Conservation (phyloP, 2,329 filamentous ascomycete species). For the Neurospora sp. region DNA sequence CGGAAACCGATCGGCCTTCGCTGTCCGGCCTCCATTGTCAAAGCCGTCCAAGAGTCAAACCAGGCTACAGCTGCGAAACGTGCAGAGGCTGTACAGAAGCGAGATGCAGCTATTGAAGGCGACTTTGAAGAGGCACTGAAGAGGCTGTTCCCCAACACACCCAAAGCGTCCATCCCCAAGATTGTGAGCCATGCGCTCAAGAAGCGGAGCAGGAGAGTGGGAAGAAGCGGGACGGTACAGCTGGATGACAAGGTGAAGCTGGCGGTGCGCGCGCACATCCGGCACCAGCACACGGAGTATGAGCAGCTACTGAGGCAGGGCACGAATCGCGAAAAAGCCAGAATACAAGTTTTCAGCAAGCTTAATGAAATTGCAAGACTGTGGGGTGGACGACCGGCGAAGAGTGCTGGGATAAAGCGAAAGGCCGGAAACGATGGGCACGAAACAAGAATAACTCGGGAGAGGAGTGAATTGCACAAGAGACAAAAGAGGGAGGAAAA, state of each 20-base stretch:
- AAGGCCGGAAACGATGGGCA: not conserved
- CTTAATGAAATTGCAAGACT: slow-evolving; percentile 12
- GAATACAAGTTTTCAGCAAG: slow-evolving; percentile 8
- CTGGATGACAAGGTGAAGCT: slow-evolving; percentile 30
- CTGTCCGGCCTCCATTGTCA: slow-evolving; percentile 26
- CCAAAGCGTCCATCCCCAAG: slow-evolving; percentile 21
- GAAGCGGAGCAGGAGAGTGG: slow-evolving; percentile 38
- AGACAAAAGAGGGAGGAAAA: not conserved
- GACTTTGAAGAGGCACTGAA: slow-evolving; percentile 26
- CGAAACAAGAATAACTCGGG: not conserved
- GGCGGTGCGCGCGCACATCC: slow-evolving; percentile 38
- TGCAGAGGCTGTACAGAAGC: slow-evolving; percentile 21
- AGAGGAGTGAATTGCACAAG: not conserved
- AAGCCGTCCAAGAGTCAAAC: slow-evolving; percentile 21
- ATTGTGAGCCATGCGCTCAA: slow-evolving; percentile 32
- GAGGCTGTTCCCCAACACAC: slow-evolving; percentile 30
- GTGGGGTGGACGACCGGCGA: slow-evolving; percentile 13
- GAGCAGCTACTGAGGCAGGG: slow-evolving; percentile 26
- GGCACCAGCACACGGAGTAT: slow-evolving; percentile 38
- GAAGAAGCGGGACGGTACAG: slow-evolving; percentile 29
- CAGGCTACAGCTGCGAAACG: slow-evolving; percentile 23
- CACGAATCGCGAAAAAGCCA: slow-evolving; percentile 11
- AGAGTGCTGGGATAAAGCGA: not conserved
- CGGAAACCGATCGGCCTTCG: slow-evolving; percentile 26
- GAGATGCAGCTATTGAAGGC: slow-evolving; percentile 24